phyloP scores from a whole-genome alignment of 2,329 filamentous ascomycete species.

The Penicillium sp. region DNA sequence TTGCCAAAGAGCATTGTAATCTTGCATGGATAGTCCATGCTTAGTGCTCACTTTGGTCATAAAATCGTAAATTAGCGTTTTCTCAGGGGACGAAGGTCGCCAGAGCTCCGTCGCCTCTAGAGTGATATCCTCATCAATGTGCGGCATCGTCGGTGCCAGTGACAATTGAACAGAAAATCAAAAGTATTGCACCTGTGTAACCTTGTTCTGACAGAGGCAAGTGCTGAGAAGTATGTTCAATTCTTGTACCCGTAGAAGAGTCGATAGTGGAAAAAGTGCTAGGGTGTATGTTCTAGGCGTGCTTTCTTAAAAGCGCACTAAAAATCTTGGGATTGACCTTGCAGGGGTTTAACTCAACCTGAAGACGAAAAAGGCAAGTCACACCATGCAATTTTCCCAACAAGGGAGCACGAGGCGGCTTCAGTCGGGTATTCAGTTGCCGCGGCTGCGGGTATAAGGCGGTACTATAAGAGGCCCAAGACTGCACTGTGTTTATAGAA shows the following conservation, averaged over 20 bases:
- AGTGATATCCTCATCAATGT: constrained; percentile 15
- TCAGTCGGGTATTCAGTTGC: constrained; percentile 18
- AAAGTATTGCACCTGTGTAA: neutral
- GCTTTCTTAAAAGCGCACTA: neutral
- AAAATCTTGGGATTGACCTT: neutral
- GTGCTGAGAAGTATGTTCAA: neutral
- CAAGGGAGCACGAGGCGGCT: constrained; percentile 16
- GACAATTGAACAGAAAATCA: neutral
- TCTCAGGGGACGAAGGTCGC: constrained; percentile 66
- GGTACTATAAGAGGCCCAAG: neutral
- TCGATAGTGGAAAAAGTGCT: neutral
- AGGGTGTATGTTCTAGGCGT: neutral
- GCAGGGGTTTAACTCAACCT: constrained; percentile 9
- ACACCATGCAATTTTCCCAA: constrained; percentile 8
- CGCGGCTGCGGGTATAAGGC: constrained; percentile 18
- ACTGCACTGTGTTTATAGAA: neutral
- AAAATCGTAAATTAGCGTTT: constrained; percentile 72
- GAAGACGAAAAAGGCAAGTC: constrained; percentile 6
- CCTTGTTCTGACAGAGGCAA: neutral
- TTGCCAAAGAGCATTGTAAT: constrained; percentile 73
- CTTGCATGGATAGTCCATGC: constrained; percentile 61
- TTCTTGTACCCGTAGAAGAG: neutral
- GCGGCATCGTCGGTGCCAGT: constrained; percentile 16
- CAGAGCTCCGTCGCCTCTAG: constrained; percentile 59
- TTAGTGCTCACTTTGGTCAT: constrained; percentile 68